A percentile compares a stretch with the other conserved stretches of the same genome.
Conservation (phyloP, 140 eudicot species). For the Oenanthe javanica region DNA sequence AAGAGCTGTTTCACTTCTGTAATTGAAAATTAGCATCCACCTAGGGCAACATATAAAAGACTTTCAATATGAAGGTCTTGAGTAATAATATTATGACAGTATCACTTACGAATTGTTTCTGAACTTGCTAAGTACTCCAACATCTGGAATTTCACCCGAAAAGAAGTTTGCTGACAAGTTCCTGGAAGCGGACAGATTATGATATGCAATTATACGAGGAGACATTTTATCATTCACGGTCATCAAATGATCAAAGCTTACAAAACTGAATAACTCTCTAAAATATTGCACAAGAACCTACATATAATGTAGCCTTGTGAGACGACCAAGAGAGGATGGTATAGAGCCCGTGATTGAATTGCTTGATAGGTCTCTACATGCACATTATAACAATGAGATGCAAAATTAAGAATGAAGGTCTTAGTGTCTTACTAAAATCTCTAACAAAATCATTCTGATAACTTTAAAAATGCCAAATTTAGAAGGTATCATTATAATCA, state of each 20-base stretch:
- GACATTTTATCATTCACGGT: neutral
- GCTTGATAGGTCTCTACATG: constrained; percentile 72
- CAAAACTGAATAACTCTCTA: neutral
- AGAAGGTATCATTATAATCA: neutral
- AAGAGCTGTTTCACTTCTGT: no score
- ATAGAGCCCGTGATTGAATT: constrained; percentile 80
- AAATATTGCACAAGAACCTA: constrained; percentile 20
- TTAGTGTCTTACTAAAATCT: neutral
- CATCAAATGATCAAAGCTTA: neutral
- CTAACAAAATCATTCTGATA: neutral
- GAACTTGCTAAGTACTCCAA: constrained; percentile 74
- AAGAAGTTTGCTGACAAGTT: constrained; percentile 83
- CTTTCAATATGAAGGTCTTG: neutral
- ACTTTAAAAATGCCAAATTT: neutral
- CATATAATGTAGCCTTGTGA: constrained; percentile 61
- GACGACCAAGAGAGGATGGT: constrained; percentile 94
- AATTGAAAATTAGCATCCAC: neutral
- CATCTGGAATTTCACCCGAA: constrained; percentile 84
- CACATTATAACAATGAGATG: neutral
- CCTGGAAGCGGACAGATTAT: constrained; percentile 27
- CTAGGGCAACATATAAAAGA: neutral
- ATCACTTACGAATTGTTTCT: constrained; percentile 65
- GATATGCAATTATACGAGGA: neutral
- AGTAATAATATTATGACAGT: neutral
- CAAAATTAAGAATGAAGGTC: neutral